Evolutionary conservation across 257 asterid genomes (phyloP).

Genomic region (Scutellaria baicalensis): DNA sequence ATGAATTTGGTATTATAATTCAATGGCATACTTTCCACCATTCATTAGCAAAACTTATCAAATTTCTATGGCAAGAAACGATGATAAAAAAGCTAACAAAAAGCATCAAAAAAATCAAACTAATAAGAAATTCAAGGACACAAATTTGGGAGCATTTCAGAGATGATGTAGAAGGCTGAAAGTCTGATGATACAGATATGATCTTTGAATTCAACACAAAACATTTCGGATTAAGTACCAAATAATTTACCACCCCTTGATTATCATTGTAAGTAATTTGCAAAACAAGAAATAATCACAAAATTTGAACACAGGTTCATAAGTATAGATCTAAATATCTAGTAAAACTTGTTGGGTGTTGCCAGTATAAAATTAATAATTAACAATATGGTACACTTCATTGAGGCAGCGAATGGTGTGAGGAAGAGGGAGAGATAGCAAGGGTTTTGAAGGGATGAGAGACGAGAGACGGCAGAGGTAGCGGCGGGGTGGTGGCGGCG

Average conservation of each 20-base stretch:
- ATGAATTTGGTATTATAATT: too few relatives aligned
- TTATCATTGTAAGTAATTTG: not conserved
- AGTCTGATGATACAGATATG: too few relatives aligned
- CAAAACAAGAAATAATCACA: not conserved
- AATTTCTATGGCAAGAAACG: not conserved
- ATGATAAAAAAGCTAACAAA: not conserved
- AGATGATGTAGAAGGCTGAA: too few relatives aligned
- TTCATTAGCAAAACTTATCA: too few relatives aligned
- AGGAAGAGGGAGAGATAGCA: too few relatives aligned
- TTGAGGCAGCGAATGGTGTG: too few relatives aligned
- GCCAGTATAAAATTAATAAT: not conserved
- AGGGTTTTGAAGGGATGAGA: too few relatives aligned
- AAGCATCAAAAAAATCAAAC: not conserved
- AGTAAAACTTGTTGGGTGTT: not conserved
- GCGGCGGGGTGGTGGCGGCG: too few relatives aligned
- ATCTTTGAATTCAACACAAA: too few relatives aligned
- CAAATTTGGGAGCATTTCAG: not conserved
- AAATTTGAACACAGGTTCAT: not conserved
- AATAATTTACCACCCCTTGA: not conserved
- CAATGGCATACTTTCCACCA: too few relatives aligned
- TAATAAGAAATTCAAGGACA: not conserved
- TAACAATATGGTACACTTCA: slow-evolving; percentile 12
- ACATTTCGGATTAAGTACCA: not conserved
- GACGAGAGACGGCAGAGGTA: too few relatives aligned
- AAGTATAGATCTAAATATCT: slow-evolving; percentile 5